Evolutionary conservation across 208 protist species (phyloP).

Genomic region (Trypanosoma theileri): DNA sequence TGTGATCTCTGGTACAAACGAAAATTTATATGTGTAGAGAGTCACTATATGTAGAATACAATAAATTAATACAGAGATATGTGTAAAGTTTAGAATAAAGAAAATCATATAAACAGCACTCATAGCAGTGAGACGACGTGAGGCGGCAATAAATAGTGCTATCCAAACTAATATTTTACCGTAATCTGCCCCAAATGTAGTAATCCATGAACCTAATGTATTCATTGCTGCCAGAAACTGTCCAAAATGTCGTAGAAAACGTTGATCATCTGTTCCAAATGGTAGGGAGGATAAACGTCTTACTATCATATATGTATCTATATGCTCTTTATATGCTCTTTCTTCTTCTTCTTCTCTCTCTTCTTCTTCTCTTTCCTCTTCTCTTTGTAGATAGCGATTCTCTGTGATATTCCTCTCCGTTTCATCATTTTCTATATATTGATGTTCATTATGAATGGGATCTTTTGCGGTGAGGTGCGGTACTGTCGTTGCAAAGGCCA

Average conservation of each 20-base stretch:
- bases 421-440: neutral
- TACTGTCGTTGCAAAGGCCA: constrained; percentile 30
- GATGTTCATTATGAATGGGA: neutral
- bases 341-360: neutral
- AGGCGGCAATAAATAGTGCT: constrained; percentile 16
- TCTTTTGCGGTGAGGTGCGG: constrained; percentile 6
- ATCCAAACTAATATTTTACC: constrained; percentile 26
- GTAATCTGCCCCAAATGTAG: constrained; percentile 28
- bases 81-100: constrained; percentile 28
- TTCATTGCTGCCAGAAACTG: constrained; percentile 19
- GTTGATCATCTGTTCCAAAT: constrained; percentile 16
- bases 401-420: neutral
- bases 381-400: neutral
- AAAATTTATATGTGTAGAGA: constrained; percentile 34
- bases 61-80: constrained; percentile 29
- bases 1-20: constrained; percentile 20
- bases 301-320: neutral
- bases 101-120: constrained; percentile 28
- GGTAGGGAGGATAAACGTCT: neutral
- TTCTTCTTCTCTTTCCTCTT: neutral
- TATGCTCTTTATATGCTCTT: neutral
- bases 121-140: constrained; percentile 7
- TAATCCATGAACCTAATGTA: constrained; percentile 2
- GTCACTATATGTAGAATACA: constrained; percentile 28
- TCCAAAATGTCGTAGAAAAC: constrained; percentile 19